Evolutionary conservation across 2,329 filamentous ascomycete species (phyloP).

Genomic region (Diaporthe ampelina): DNA sequence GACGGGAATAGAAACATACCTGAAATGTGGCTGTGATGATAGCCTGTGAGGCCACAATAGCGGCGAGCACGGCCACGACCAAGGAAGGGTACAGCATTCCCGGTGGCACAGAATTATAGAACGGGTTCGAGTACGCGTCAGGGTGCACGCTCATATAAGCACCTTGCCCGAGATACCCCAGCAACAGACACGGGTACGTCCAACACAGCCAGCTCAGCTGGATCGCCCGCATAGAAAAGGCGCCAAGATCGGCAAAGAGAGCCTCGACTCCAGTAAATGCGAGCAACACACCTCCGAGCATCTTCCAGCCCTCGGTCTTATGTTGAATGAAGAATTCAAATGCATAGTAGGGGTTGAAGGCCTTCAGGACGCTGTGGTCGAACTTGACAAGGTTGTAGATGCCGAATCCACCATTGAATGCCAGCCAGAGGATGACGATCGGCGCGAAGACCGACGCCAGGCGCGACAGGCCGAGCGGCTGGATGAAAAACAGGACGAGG

Average conservation of each 20-base stretch:
- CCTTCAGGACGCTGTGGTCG: conserved; percentile 66
- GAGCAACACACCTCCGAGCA: conserved; percentile 77
- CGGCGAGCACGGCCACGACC: conserved; percentile 76
- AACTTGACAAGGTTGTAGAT: conserved; percentile 70
- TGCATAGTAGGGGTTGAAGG: conserved; percentile 70
- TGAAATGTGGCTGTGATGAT: conserved; percentile 83
- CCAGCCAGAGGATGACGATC: conserved; percentile 75
- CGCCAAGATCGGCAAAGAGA: conserved; percentile 81
- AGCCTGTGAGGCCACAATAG: conserved; percentile 81
- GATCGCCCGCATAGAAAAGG: conserved; percentile 77
- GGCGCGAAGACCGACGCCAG: conserved; percentile 73
- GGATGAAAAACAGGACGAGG: conserved; percentile 71
- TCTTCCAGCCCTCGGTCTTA: conserved; percentile 71
- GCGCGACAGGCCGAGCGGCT: conserved; percentile 73
- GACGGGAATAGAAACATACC: conserved; percentile 35
- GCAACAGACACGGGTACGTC: conserved; percentile 73
- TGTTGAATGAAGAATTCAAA: conserved; percentile 72
- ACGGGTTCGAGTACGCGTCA: conserved; percentile 77
- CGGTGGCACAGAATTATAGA: conserved; percentile 77
- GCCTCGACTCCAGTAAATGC: conserved; percentile 82
- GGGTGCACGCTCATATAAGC: conserved; percentile 72
- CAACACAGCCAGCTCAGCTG: conserved; percentile 79
- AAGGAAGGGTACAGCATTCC: conserved; percentile 77
- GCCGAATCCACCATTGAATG: conserved; percentile 72
- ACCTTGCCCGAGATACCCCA: conserved; percentile 79